Base-by-base conservation (phyloP, 1,284 basidiomycete species). In the Trichosporon ovoides region DNA sequence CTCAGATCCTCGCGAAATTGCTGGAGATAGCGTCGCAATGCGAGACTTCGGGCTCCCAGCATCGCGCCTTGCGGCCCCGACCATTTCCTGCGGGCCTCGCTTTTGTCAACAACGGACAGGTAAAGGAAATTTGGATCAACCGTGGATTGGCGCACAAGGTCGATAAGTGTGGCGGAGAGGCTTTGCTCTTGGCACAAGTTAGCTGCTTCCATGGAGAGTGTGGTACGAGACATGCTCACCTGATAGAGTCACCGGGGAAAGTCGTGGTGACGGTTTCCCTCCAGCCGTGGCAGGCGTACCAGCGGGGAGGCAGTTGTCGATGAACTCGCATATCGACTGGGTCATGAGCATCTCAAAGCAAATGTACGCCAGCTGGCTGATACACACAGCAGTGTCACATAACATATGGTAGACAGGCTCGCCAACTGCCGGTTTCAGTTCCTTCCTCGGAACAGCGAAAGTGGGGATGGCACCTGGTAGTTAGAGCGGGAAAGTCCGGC, bases 161-260 rank as follows among this genome's bases (percentile, higher is more conserved):
- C 81, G 62, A 91, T 84, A 61, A 92, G n/a, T 9, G 38, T 40
- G 6, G 57, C 52, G 2, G 35, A 57, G 7, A 57, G 16, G 9
- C 28, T 40, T 12, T 36, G 43, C 6, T 52, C 53, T 54, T 12
- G 2, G 1, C 6, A 13, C 58, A 11, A 34, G 56, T 19, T 11
- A 12, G 1, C 5, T 12, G 9, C n/a, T n/a, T 3, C 9, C 5
- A 1, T 12, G 13, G 1, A 3, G 24, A 3, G n/a, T 7, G 9
- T 14, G 5, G 14, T n/a, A 19, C 10, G 38, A n/a, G n/a, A n/a
- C 5, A 3, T 7, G 57, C 60, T 80, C 78, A 68, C 86, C 85
- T 10, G 86, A 86, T 59, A 91, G 84, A 0, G 90, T 92, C 0
- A 89, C 88, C 0, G 91, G 90, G 2, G 87, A 81, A 12, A 94